Base-by-base conservation (phyloP, 306 rosid species). In the Corylus americana region DNA sequence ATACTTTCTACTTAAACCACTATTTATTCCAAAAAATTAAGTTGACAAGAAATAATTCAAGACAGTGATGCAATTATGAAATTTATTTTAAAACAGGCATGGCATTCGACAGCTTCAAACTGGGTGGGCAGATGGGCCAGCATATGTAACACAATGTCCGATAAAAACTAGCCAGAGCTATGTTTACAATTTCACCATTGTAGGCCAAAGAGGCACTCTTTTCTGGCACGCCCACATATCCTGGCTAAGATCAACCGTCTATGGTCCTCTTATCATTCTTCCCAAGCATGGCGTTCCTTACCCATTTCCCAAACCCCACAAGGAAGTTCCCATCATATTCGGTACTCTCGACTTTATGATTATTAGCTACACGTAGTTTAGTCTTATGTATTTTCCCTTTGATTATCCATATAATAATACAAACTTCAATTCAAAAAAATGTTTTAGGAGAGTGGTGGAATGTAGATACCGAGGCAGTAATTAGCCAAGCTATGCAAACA, bases 171-270 rank as follows among this genome's bases (percentile, higher is more conserved):
- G 57, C 11, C 20, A 39, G 1, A 31, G 20, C 13, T 74, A 74
- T 39, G 68, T 74, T 8, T 74, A 74, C 14, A 74, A 74, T 39
- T 74, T 54, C 18, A 74, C 53, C 18, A 55, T 74, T 55, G 11
- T 50, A 10, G 77, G 77, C 9, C 67, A 74, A 16, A 74, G 77
- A 74, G 77, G 67, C 66, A 73, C 66, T 1, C 67, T 74, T n/a
- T 35, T 73, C n/a, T 62, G 68, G 68, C 68, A 62, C 12, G 44
- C 68, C n/a, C 68, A 62, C 7, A 62, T 62, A 29, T 74, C 67
- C n/a, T 54, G 67, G 77, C 18, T 74, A 39, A 74, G 77, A 39
- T 47, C 77, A 37, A 74, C 68, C 57, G 22, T 74, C 47, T 74
- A 74, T 74, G 77, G 67, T n/a, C 67, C 77, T 27, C 8, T 55